Conservation (phyloP, 2,329 filamentous ascomycete genomes). For the Xenosphaeropsis pyriputrescens region DNA sequence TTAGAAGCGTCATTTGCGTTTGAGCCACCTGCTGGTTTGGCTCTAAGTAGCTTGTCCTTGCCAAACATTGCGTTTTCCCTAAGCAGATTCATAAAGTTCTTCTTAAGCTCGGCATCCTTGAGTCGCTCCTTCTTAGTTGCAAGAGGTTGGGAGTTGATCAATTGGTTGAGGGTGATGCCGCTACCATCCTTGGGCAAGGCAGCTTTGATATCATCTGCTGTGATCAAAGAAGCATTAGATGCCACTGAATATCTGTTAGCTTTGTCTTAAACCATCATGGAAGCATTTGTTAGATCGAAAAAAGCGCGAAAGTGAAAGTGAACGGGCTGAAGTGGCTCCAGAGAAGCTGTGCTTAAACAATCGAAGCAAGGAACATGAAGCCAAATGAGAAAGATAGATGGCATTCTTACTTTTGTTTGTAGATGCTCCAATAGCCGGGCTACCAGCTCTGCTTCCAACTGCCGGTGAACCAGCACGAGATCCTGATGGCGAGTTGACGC, state of each 20-base stretch:
- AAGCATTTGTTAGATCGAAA: no score
- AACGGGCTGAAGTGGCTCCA: no score
- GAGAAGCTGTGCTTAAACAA: no score
- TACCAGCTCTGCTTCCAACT: constrained; percentile 16
- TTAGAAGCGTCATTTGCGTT: no score
- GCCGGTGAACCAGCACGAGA: constrained; percentile 47
- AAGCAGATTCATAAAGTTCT: constrained; percentile 44
- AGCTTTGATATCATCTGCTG: constrained; percentile 36
- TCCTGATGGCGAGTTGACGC: constrained; percentile 33
- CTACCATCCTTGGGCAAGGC: constrained; percentile 29
- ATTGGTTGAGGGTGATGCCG: constrained; percentile 37
- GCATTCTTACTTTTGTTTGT: not conserved
- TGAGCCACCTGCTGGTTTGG: not conserved
- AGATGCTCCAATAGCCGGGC: constrained; percentile 9
- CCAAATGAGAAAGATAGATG: not conserved
- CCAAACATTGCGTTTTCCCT: constrained; percentile 38
- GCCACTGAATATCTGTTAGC: no score
- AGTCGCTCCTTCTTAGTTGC: constrained; percentile 30
- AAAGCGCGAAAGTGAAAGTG: no score
- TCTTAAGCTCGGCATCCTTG: constrained; percentile 33
- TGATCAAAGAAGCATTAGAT: constrained; percentile 16
- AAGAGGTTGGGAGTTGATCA: constrained; percentile 37
- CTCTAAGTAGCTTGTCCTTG: constrained; percentile 33
- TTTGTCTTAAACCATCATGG: no score
- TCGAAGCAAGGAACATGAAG: not conserved